phyloP scores from a whole-genome alignment of 2,329 filamentous ascomycete genomes.

The Aspergillus novoparasiticus region DNA sequence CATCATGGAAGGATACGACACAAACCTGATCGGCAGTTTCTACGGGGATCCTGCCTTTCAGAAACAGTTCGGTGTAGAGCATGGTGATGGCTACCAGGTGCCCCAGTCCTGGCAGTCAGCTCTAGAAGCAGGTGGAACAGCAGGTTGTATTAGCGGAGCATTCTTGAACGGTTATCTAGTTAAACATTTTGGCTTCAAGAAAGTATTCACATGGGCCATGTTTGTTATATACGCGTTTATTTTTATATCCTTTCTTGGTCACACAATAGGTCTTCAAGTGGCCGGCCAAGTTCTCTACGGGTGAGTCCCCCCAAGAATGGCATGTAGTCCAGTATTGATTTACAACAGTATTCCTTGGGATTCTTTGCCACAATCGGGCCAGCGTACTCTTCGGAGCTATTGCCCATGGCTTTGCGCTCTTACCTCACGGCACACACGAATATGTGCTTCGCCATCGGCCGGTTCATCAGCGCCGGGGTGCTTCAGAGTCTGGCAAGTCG shows the following conservation, averaged over 20 bases:
- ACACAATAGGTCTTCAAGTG: slow-evolving; percentile 60
- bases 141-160: slow-evolving; percentile 51
- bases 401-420: slow-evolving; percentile 49
- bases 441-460: slow-evolving; percentile 61
- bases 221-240: slow-evolving; percentile 35
- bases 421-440: slow-evolving; percentile 61
- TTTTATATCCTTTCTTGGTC: slow-evolving; percentile 66
- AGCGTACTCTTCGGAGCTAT: slow-evolving; percentile 56
- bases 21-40: no score
- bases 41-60: no score
- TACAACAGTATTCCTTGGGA: slow-evolving; percentile 53
- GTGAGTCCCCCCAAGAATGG: slow-evolving; percentile 1
- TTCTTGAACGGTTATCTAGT: no score
- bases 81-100: no score
- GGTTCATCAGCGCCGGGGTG: slow-evolving; percentile 56
- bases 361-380: slow-evolving; percentile 56
- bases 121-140: slow-evolving; percentile 58
- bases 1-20: no score
- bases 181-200: no score
- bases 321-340: neutral
- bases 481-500: slow-evolving; percentile 43
- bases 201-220: no score
- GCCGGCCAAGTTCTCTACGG: slow-evolving; percentile 66
- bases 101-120: slow-evolving; percentile 33
- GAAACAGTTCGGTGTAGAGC: no score